A percentile compares a stretch with the other conserved stretches of the same genome.
These are phyloP conservation scores for Posidonia australis DNA, from an alignment of 106 monocot species.

Conservation along the genomic window DNA sequence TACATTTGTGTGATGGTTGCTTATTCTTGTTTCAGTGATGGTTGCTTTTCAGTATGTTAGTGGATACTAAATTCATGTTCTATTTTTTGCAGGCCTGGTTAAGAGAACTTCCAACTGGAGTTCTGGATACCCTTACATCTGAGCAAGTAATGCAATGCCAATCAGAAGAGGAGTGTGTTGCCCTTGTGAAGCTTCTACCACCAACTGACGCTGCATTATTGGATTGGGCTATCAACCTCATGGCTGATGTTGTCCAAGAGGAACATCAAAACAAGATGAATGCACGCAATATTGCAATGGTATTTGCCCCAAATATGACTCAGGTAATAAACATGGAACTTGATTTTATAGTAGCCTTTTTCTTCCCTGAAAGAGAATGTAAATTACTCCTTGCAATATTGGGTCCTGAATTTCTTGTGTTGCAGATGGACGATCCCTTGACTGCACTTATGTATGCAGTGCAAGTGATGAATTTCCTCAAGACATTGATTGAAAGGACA, in stretches of 20 bases:
- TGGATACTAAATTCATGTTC: conserved; percentile 2
- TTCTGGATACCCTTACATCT: conserved; percentile 59
- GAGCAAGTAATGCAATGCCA: conserved; percentile 77
- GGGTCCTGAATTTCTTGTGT: background rate
- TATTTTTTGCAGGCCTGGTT: conserved; percentile 57
- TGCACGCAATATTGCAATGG: conserved; percentile 53
- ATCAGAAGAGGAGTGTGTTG: conserved; percentile 52
- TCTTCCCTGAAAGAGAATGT: too few relatives aligned
- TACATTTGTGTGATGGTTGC: too few relatives aligned
- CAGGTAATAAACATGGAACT: conserved; percentile 27
- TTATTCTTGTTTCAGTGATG: background rate
- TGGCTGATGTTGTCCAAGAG: conserved; percentile 59
- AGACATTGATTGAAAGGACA: conserved; percentile 27
- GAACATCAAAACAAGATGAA: conserved; percentile 68
- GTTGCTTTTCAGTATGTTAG: conserved; percentile 15
- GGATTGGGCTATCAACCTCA: conserved; percentile 71
- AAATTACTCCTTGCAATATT: too few relatives aligned
- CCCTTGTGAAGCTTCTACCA: conserved; percentile 45
- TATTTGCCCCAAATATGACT: conserved; percentile 72
- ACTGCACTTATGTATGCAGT: conserved; percentile 52
- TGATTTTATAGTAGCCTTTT: too few relatives aligned
- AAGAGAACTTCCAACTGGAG: conserved; percentile 68
- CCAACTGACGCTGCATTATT: conserved; percentile 40
- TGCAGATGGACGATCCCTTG: conserved; percentile 48
- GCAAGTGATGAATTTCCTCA: conserved; percentile 63